Base-by-base conservation (phyloP, 169 alveolate species). In the Eimeria praecox region DNA sequence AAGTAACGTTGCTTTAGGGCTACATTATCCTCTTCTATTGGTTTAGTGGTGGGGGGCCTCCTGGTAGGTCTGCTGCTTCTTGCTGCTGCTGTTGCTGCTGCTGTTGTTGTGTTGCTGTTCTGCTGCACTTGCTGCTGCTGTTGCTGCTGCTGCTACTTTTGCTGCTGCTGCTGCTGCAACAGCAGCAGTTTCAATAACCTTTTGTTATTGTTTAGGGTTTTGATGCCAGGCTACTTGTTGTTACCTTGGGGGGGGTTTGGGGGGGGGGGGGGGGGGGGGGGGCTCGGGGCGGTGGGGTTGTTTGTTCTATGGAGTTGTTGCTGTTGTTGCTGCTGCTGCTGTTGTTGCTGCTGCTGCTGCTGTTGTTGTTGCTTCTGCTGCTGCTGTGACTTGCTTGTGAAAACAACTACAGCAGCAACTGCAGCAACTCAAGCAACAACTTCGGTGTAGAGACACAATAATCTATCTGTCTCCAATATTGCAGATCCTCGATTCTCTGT, bases 11-110 rank as follows among this genome's bases (percentile, higher is more conserved):
- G 49, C 30, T 52, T 35, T 40, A 35, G 54, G 24, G n/a, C 4
- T 35, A 30, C 52, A 9, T 8, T 40, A 33, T 8, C 3, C 30
- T 18, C 10, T 10, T 33, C 83, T 52, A 10, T 18, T 33, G 30
- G 14, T 20, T 35, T 33, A 52, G 20, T 5, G 83, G 49, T 73
- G 83, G 83, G 83, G 83, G 83, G 83, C 83, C 83, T 73, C 83
- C 0, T 14, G 83, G n/a, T n/a, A n/a, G 83, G 83, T 73, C 80
- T 69, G 44, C 80, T 62, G 6, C 73, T n/a, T 16, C 33, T 27
- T 62, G 38, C 1, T 73, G 83, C 83, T 73, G 24, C 83, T 33
- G 5, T 14, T 73, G 83, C 83, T 73, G 83, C 83, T 73, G 83
- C 38, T 73, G 83, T 20, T n/a, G 42, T n/a, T 33, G 83, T n/a